Evolutionary conservation across 768 basidiomycete species (phyloP).

Genomic region (Asterophora lycoperdoides): DNA sequence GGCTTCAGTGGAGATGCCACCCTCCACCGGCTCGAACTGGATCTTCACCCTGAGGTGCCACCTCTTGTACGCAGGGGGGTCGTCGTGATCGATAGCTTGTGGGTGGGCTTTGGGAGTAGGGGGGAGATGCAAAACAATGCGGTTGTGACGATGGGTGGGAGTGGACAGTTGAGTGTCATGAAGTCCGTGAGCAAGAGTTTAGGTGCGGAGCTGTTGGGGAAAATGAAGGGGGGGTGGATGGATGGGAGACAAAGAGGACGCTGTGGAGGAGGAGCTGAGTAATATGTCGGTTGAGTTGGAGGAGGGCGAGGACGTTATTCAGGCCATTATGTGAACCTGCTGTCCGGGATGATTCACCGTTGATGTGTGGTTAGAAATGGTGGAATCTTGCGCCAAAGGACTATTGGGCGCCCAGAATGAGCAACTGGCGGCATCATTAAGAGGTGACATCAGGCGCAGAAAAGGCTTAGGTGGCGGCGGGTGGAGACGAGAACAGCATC

Average conservation of each 20-base stretch:
- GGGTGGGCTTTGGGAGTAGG: conserved; percentile 58
- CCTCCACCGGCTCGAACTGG: conserved; percentile 38
- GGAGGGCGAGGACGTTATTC: conserved; percentile 70
- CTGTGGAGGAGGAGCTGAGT: conserved; percentile 31
- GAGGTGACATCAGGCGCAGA: conserved; percentile 16
- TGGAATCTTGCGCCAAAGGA: conserved; percentile 28
- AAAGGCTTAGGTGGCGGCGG: conserved; percentile 14
- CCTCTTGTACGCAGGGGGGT: conserved; percentile 73
- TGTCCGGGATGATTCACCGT: conserved; percentile 14
- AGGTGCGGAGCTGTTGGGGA: conserved; percentile 69
- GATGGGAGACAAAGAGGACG: conserved; percentile 35
- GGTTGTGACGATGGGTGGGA: conserved; percentile 33
- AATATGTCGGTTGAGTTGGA: conserved; percentile 32
- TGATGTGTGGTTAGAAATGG: conserved; percentile 11
- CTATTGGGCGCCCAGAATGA: conserved; percentile 32
- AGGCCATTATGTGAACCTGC: conserved; percentile 71
- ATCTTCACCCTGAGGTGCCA: conserved; percentile 64
- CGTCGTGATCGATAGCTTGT: conserved; percentile 40
- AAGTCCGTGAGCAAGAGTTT: conserved; percentile 69
- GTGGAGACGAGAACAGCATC: conserved; percentile 15
- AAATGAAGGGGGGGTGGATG: conserved; percentile 47
- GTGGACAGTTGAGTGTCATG: conserved; percentile 43
- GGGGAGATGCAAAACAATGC: conserved; percentile 62
- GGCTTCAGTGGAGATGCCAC: conserved; percentile 62
- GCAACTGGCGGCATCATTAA: not conserved